Conservation (phyloP, 768 basidiomycete genomes). For the Nidularia pulvinata region DNA sequence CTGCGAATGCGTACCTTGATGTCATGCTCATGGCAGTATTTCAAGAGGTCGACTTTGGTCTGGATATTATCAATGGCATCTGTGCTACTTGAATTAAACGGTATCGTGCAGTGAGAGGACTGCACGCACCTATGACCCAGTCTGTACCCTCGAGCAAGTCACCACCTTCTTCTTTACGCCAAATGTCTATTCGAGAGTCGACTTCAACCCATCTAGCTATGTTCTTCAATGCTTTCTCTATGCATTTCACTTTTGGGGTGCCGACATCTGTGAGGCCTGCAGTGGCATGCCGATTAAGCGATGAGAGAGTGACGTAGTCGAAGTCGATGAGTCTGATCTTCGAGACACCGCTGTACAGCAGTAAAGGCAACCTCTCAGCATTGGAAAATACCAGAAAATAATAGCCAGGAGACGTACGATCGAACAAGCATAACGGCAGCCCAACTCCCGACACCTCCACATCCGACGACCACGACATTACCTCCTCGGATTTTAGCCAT, state of each 20-base stretch:
- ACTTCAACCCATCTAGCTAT: constrained; percentile 89
- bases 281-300: constrained; percentile 93
- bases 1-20: constrained; percentile 61
- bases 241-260: constrained; percentile 84
- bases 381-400: not conserved
- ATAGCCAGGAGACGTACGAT: constrained; percentile 56
- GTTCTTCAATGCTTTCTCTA: constrained; percentile 65
- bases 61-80: constrained; percentile 99
- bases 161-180: constrained; percentile 82
- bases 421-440: constrained; percentile 91
- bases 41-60: constrained; percentile 93
- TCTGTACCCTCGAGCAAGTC: constrained; percentile 79
- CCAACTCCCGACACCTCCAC: constrained; percentile 98
- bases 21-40: constrained; percentile 77
- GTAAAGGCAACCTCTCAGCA: not conserved
- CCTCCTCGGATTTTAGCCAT: constrained; percentile 78
- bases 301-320: constrained; percentile 94
- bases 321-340: constrained; percentile 88
- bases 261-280: constrained; percentile 91
- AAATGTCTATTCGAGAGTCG: constrained; percentile 82
- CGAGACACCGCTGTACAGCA: constrained; percentile 58
- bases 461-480: constrained; percentile 88
- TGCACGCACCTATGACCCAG: constrained; percentile 83
- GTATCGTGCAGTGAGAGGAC: not conserved
- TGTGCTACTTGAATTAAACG: constrained; percentile 11